Percentiles rank a stretch among this genome's conserved stretches.
Evolutionary conservation across 1,284 basidiomycete genomes (phyloP).

Genomic region (Inonotus obliquus): DNA sequence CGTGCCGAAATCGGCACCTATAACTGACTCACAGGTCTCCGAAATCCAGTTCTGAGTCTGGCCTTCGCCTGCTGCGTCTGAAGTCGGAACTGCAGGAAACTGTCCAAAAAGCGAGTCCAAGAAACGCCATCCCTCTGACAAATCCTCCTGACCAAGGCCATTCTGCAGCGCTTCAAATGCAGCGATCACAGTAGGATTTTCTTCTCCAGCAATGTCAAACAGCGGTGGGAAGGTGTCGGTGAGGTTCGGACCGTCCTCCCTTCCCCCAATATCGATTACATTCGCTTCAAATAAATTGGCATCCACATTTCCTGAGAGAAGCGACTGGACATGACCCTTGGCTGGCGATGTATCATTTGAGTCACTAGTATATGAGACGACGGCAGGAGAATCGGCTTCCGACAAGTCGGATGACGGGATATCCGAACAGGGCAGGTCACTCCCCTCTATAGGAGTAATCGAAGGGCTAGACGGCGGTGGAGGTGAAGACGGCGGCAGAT

Average conservation of each 20-base stretch:
- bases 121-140: slow-evolving; percentile 16
- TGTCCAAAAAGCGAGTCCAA: slow-evolving; percentile 6
- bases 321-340: neutral
- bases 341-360: neutral
- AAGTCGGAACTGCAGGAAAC: neutral
- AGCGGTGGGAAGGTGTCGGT: neutral
- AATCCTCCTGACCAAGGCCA: slow-evolving; percentile 13
- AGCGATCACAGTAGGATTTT: slow-evolving; percentile 3
- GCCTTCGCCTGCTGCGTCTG: neutral
- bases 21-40: neutral
- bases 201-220: slow-evolving; percentile 3
- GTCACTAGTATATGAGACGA: slow-evolving; percentile 1
- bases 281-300: neutral
- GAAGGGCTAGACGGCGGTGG: slow-evolving; percentile 16
- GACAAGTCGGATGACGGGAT: slow-evolving; percentile 12
- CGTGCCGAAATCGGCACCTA: neutral
- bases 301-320: neutral
- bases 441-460: slow-evolving; percentile 4
- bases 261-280: neutral
- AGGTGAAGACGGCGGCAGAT: slow-evolving; percentile 18
- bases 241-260: neutral
- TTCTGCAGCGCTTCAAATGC: slow-evolving; percentile 16
- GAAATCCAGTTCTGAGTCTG: neutral
- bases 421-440: slow-evolving; percentile 14
- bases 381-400: slow-evolving; percentile 7